Evolutionary conservation across 805 yeast species (phyloP).

Genomic region (Hanseniaspora lachancei): DNA sequence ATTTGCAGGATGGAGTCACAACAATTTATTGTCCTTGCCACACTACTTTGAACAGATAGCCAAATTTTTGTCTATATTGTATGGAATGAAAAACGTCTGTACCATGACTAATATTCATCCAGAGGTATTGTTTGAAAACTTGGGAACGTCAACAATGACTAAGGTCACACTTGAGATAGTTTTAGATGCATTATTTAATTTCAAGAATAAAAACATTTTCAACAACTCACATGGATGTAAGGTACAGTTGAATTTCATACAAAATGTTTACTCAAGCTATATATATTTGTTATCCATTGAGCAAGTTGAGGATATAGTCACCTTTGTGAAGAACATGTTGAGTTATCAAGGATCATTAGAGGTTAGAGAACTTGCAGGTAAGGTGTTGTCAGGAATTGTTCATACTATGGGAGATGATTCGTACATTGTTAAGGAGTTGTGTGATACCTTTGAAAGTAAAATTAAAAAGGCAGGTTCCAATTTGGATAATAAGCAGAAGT

Average conservation of each 20-base stretch:
- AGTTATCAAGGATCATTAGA: conserved; percentile 55
- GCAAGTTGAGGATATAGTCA: conserved; percentile 40
- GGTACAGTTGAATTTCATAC: conserved; percentile 55
- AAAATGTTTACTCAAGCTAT: conserved; percentile 58
- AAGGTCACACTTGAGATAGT: conserved; percentile 31
- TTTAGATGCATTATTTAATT: conserved; percentile 34
- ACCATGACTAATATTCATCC: conserved; percentile 53
- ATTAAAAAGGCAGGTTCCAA: conserved; percentile 7
- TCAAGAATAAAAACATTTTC: conserved; percentile 21
- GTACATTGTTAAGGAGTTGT: conserved; percentile 26
- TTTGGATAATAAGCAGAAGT: conserved; percentile 7
- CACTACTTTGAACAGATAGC: conserved; percentile 43
- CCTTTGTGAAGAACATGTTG: conserved; percentile 35
- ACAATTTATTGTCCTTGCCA: conserved; percentile 41
- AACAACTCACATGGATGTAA: conserved; percentile 48
- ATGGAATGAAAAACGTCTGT: conserved; percentile 66
- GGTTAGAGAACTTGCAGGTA: conserved; percentile 60
- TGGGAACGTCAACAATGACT: conserved; percentile 38
- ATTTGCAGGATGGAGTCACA: conserved; percentile 40
- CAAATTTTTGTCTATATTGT: conserved; percentile 55
- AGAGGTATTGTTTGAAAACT: conserved; percentile 31
- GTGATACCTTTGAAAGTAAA: conserved; percentile 29
- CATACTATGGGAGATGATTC: conserved; percentile 43
- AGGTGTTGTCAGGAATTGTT: conserved; percentile 65
- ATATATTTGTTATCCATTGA: conserved; percentile 37